phyloP scores from a whole-genome alignment of 1,284 basidiomycete genomes.

The Meripilus lineatus region DNA sequence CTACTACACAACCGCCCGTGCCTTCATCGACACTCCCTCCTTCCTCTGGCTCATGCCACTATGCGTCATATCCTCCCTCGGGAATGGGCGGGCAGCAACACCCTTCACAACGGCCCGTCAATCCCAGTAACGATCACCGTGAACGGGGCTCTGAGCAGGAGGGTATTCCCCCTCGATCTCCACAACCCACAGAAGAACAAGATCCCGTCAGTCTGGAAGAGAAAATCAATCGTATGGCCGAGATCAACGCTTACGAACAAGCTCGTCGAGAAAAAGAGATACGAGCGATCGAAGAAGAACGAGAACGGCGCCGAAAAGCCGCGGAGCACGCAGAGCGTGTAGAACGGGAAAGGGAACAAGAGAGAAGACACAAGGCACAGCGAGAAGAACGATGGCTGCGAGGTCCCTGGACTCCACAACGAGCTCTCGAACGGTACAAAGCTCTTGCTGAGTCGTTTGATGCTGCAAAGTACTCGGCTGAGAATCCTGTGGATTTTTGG shows the following conservation, averaged over 20 bases:
- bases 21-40: constrained; percentile 4
- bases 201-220: constrained; percentile 16
- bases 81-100: constrained; percentile 9
- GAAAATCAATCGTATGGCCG: constrained; percentile 13
- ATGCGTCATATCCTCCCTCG: neutral
- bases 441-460: constrained; percentile 59
- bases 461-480: constrained; percentile 44
- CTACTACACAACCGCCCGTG: constrained; percentile 9
- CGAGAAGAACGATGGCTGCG: constrained; percentile 45
- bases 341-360: neutral
- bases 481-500: constrained; percentile 48
- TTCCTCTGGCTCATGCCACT: constrained; percentile 6
- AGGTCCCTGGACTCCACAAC: constrained; percentile 51
- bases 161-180: neutral
- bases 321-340: neutral
- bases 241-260: constrained; percentile 18
- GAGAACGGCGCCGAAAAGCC: neutral
- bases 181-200: constrained; percentile 1
- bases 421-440: constrained; percentile 64
- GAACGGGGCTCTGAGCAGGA: constrained; percentile 3
- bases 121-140: constrained; percentile 6
- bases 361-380: neutral
- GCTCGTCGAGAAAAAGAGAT: constrained; percentile 32
- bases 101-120: constrained; percentile 6
- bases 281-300: constrained; percentile 26